Base-by-base conservation (phyloP, 2,329 filamentous ascomycete species). In the Cytospora piceae region DNA sequence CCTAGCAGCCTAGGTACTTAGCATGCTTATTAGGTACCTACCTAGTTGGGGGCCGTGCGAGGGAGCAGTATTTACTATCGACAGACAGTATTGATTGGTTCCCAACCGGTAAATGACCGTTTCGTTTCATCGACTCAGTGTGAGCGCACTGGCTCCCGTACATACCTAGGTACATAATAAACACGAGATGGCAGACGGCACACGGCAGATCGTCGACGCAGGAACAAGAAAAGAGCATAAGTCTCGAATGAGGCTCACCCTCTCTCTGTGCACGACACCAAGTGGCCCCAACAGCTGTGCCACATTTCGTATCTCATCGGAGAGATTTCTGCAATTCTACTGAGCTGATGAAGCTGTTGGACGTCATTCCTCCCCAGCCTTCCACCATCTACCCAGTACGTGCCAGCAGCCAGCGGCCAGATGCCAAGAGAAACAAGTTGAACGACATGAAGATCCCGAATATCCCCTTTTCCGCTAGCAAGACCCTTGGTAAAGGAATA, bases 141-240 rank as follows among this genome's bases (percentile, higher is more conserved):
- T 29, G 37, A 37, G 27, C 61, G 39, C 61, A 64, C 20, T 37
- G 24, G 31, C 49, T 65, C 54, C 22, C 51, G 58, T 34, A 34
- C 14, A 15, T 15, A 9, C 14, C 3, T 37, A 37, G 3, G 34
- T 37, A 37, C 14, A 15, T 15, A 37, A 12, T 39, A 29, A 56
- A 66, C 52, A 66, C 63, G 63, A 66, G 59, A 58, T 60, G 66
- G 61, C 37, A 51, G 34, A 37, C 54, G 6, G 51, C 58, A 49
- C 42, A 39, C 51, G 34, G 27, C 39, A 29, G 46, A 46, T 42
- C 42, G 9, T 37, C 14, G 12, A 32, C 54, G 49, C 46, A 58
- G 53, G 55, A 29, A 52, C 58, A 31, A 22, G 32, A 32, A 34
- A 17, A 20, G 14, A 51, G 20, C 17, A 42, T 24, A 55, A 32